Percentiles rank a stretch among this genome's conserved stretches.
phyloP scores from a whole-genome alignment of 208 protist species.

The Trypanosomatidae sp. region DNA sequence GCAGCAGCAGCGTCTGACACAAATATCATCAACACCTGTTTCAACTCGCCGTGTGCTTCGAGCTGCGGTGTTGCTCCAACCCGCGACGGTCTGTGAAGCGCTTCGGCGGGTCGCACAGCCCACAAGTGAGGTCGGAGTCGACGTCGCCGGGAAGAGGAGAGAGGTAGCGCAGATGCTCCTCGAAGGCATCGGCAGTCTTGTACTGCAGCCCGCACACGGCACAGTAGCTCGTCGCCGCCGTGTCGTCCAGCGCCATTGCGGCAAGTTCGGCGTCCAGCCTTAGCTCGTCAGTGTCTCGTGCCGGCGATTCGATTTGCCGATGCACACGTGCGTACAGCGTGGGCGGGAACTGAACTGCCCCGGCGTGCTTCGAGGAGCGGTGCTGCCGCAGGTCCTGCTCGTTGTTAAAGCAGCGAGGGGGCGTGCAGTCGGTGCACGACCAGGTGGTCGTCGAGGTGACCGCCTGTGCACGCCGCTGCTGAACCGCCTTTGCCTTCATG shows the following conservation, averaged over 20 bases:
- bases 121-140: constrained; percentile 12
- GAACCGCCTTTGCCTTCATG: constrained; percentile 8
- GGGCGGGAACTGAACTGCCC: constrained; percentile 13
- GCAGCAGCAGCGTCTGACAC: neutral
- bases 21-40: too few relatives aligned
- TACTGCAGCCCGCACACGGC: constrained; percentile 35
- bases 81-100: constrained; percentile 32
- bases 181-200: constrained; percentile 17
- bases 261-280: too few relatives aligned
- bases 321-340: constrained; percentile 38
- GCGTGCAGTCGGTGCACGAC: constrained; percentile 20
- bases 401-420: constrained; percentile 26
- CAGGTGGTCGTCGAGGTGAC: neutral
- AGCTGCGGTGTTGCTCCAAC: constrained; percentile 30
- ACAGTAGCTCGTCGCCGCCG: constrained; percentile 12
- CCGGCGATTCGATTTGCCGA: constrained; percentile 15
- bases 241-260: neutral
- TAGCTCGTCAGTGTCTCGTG: too few relatives aligned
- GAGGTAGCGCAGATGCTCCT: constrained; percentile 42
- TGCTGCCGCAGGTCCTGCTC: constrained; percentile 31
- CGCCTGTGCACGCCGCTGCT: neutral
- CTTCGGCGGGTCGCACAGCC: constrained; percentile 13
- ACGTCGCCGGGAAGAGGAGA: constrained; percentile 23
- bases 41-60: constrained; percentile 33
- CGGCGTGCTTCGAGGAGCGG: constrained; percentile 17